Conservation (phyloP, 78 protist genomes). For the Dictyostelium purpureum region DNA sequence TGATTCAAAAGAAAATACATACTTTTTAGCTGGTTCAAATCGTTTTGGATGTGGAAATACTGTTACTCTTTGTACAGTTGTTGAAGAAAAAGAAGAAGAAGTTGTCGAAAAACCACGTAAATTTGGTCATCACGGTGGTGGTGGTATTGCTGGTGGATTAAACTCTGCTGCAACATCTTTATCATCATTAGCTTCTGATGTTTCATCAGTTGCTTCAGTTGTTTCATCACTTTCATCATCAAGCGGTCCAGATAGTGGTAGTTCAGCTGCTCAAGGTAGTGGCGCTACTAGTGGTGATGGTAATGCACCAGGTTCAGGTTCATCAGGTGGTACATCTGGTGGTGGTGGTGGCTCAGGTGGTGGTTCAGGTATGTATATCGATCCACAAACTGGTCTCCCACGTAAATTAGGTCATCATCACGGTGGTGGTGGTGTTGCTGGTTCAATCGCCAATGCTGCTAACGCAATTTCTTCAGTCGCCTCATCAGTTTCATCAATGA, state of each 20-base stretch:
- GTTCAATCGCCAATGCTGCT: not conserved
- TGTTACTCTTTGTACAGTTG: constrained; percentile 17
- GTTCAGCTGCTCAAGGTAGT: not conserved
- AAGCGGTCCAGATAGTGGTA: not conserved
- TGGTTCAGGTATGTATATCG: not conserved
- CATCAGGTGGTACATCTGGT: not conserved
- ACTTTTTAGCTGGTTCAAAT: constrained; percentile 26
- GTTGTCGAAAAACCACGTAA: too few species aligned
- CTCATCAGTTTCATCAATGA: not conserved
- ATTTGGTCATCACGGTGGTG: constrained; percentile 9
- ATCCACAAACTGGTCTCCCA: too few species aligned
- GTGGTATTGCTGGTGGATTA: constrained; percentile 1
- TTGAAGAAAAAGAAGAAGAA: too few species aligned
- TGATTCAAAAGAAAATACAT: not conserved
- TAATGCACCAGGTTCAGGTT: not conserved
- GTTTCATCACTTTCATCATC: not conserved
- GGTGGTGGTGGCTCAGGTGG: not conserved
- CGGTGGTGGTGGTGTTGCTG: not conserved
- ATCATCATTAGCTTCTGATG: not conserved
- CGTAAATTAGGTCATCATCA: not conserved
- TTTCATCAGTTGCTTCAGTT: not conserved
- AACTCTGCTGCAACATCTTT: not conserved
- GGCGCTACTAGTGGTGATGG: constrained; percentile 4
- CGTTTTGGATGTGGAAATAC: constrained; percentile 38
- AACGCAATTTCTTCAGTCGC: not conserved